Evolutionary conservation across 108 stramenopile genomes (phyloP).

Genomic region (Hondaea fermentalgiana): DNA sequence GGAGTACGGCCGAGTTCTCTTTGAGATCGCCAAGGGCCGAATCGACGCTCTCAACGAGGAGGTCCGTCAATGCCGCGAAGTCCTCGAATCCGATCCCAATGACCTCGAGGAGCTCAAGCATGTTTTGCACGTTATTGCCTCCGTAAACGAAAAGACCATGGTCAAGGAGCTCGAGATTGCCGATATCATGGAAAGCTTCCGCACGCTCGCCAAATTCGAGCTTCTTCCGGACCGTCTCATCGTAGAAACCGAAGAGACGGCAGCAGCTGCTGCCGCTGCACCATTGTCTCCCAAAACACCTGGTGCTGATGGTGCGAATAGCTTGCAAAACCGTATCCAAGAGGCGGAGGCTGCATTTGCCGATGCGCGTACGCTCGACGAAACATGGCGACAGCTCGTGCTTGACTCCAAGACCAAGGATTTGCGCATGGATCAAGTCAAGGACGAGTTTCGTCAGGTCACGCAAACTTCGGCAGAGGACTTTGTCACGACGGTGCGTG

Average conservation of each 20-base stretch:
- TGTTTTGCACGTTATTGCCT: constrained; percentile 45
- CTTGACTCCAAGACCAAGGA: constrained; percentile 47
- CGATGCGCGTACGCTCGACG: constrained; percentile 20
- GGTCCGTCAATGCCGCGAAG: constrained; percentile 17
- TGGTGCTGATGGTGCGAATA: not conserved
- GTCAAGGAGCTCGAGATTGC: constrained; percentile 49
- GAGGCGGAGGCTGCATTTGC: constrained; percentile 31
- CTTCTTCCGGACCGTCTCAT: not conserved
- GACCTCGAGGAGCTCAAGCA: constrained; percentile 53
- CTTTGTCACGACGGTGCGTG: constrained; percentile 33
- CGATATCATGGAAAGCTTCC: constrained; percentile 39
- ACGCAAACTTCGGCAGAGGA: constrained; percentile 44
- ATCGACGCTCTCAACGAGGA: constrained; percentile 29
- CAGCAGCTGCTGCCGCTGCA: not conserved
- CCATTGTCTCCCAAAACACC: not conserved
- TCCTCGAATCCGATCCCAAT: constrained; percentile 31
- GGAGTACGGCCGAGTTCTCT: constrained; percentile 50
- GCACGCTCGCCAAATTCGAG: constrained; percentile 41
- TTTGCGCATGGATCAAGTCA: constrained; percentile 47
- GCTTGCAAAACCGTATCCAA: not conserved
- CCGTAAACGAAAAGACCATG: constrained; percentile 30
- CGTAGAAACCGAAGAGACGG: not conserved
- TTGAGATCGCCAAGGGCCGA: constrained; percentile 28
- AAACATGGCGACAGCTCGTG: constrained; percentile 39
- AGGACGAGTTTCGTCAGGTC: constrained; percentile 54